Base-by-base conservation (phyloP, 441 rosid species). In the Iberis amara region DNA sequence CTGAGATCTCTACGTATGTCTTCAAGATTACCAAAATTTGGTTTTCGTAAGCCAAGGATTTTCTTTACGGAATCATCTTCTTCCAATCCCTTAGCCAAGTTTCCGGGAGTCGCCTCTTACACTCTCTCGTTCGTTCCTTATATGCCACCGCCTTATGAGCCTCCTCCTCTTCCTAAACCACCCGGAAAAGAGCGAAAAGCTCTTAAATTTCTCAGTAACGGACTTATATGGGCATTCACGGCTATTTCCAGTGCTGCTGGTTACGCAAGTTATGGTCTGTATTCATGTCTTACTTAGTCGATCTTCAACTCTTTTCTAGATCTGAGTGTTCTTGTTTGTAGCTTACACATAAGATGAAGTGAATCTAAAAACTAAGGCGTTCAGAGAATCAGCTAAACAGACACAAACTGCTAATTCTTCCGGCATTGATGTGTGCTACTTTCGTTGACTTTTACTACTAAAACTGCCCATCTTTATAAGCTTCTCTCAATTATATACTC, bases 261-360 rank as follows among this genome's bases (percentile, higher is more conserved):
- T 40, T 83, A 79, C 69, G 80, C 71, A 5, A 71, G 78, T 39
- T 91, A 75, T 55, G 92, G 98, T 90, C 21, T 18, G 38, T 9
- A 75, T 61, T n/a, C 39, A 28, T 55, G 55, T 11, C 15, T 7
- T 53, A 6, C 33, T 30, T 5, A 21, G 5, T 7, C 24, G 37
- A 11, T n/a, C 4, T 43, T 2, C 36, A 23, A 18, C 42, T 40
- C 61, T 39, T 18, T 6, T 8, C n/a, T 8, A 7, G 15, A 24
- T 56, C 3, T 4, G 46, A 26, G 42, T 5, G 1, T 18, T 18
- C 11, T 13, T 46, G 32, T 32, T n/a, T 58, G 39, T 77, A 87
- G 98, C 85, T 3, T 83, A 77, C 68, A 47, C 86, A 37, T 56
- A 75, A 45, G 85, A 83, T 61, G 89, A 91, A 64, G 72, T 85